Conservation (phyloP, 305 asterid species). For the Fraxinus velutina region DNA sequence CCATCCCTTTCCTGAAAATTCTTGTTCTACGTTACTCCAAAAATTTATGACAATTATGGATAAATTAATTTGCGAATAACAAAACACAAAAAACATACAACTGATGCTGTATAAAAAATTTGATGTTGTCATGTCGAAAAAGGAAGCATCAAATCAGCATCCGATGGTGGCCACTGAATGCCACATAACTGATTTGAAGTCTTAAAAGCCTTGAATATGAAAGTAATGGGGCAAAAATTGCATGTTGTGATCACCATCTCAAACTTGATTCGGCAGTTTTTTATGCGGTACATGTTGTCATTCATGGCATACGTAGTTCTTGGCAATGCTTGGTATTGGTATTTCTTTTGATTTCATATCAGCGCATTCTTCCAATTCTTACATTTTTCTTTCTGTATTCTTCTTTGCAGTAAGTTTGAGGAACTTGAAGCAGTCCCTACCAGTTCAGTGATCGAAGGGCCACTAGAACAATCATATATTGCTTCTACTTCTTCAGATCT, state of each 20-base stretch:
- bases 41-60: background rate
- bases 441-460: slow-evolving; percentile 31
- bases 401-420: slow-evolving; percentile 59
- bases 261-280: background rate
- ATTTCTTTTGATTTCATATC: background rate
- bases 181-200: background rate
- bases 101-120: background rate
- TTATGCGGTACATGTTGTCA: background rate
- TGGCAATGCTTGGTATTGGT: background rate
- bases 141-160: background rate
- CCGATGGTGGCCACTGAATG: background rate
- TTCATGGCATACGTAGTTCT: background rate
- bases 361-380: background rate
- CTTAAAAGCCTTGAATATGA: background rate
- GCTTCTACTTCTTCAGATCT: slow-evolving; percentile 20
- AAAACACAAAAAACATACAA: background rate
- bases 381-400: background rate
- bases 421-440: slow-evolving; percentile 90
- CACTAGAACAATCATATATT: slow-evolving; percentile 29
- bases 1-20: background rate
- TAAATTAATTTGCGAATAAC: background rate
- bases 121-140: background rate
- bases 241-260: background rate
- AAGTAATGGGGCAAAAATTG: background rate
- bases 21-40: background rate